Evolutionary conservation across 2,329 filamentous ascomycete species (phyloP).

Genomic region (Lasiodiplodia gonubiensis): DNA sequence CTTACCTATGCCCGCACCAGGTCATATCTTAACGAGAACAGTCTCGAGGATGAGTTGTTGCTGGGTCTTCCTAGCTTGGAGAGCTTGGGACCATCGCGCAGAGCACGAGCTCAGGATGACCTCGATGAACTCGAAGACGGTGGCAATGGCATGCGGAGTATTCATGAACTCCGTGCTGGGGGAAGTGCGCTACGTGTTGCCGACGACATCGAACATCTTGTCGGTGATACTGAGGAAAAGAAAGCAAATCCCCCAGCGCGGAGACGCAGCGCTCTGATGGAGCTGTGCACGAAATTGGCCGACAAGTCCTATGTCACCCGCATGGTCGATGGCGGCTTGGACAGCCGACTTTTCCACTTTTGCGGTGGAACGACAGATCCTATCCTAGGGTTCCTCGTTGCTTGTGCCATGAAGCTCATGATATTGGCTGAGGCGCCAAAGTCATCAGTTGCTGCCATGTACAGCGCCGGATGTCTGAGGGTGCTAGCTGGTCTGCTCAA

Average conservation of each 20-base stretch:
- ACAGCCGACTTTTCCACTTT: constrained; percentile 69
- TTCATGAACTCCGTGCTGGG: constrained; percentile 66
- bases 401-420: constrained; percentile 68
- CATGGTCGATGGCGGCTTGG: constrained; percentile 76
- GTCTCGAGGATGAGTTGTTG: constrained; percentile 45
- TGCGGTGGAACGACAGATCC: constrained; percentile 54
- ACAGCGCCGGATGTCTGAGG: constrained; percentile 59
- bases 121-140: constrained; percentile 54
- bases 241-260: constrained; percentile 51
- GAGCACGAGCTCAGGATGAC: constrained; percentile 34
- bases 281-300: constrained; percentile 60
- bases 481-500: constrained; percentile 64
- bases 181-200: constrained; percentile 64
- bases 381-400: constrained; percentile 65
- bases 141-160: constrained; percentile 57
- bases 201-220: constrained; percentile 60
- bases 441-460: constrained; percentile 64
- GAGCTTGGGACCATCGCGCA: constrained; percentile 12
- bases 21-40: constrained; percentile 63
- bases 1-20: constrained; percentile 66
- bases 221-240: constrained; percentile 63
- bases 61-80: constrained; percentile 40
- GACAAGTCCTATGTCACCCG: constrained; percentile 69
- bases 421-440: constrained; percentile 65
- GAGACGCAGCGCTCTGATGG: constrained; percentile 60